Conservation (phyloP, 1,284 basidiomycete species). For the Fomitopsis betulina region DNA sequence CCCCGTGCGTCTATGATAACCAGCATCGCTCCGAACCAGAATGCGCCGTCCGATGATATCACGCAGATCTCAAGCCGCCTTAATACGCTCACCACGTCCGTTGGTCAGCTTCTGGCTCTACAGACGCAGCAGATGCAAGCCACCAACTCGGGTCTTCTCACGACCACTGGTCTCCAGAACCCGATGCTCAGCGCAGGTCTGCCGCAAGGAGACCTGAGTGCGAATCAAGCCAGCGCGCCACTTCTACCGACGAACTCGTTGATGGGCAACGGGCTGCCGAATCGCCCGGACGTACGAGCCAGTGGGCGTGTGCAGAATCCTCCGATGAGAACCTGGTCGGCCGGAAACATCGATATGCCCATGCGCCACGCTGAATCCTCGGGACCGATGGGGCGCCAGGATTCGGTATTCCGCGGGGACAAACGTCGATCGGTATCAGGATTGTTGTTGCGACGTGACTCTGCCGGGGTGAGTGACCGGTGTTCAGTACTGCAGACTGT, state of each 20-base stretch:
- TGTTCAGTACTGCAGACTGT: not conserved
- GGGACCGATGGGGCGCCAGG: constrained; percentile 25
- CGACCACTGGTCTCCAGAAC: constrained; percentile 30
- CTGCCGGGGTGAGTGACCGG: constrained; percentile 47
- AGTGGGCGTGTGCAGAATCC: constrained; percentile 57
- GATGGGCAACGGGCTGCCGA: constrained; percentile 54
- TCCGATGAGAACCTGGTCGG: constrained; percentile 78
- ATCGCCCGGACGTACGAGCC: constrained; percentile 51
- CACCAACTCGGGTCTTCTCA: constrained; percentile 30
- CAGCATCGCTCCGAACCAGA: constrained; percentile 65
- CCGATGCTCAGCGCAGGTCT: constrained; percentile 38
- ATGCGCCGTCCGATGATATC: constrained; percentile 64
- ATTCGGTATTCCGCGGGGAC: constrained; percentile 38
- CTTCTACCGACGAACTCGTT: constrained; percentile 35
- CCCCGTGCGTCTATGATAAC: constrained; percentile 56
- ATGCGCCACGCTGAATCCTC: constrained; percentile 39
- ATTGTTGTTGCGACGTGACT: constrained; percentile 69
- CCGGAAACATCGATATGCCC: constrained; percentile 70
- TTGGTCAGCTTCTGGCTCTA: constrained; percentile 76
- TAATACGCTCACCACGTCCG: constrained; percentile 80
- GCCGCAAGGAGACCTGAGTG: constrained; percentile 43
- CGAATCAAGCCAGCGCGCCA: constrained; percentile 41
- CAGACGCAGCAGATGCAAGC: constrained; percentile 67
- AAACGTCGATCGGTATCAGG: constrained; percentile 73
- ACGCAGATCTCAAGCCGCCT: constrained; percentile 75